Evolutionary conservation across 331 rosid genomes (phyloP).

Genomic region (Acacia pycnantha): DNA sequence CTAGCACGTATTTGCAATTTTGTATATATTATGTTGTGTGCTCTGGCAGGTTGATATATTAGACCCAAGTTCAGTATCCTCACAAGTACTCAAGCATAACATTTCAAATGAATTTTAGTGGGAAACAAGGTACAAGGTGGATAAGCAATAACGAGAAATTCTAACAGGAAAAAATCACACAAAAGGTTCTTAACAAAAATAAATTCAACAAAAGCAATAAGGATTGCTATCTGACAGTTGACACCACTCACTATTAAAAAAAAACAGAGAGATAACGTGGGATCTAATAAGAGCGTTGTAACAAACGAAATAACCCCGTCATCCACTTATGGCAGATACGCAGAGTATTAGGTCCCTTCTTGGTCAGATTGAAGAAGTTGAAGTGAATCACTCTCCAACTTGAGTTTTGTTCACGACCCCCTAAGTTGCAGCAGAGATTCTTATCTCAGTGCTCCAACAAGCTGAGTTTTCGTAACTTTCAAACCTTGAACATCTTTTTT

Average conservation of each 20-base stretch:
- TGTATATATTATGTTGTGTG: not conserved
- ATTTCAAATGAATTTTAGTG: not conserved
- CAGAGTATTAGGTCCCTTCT: not conserved
- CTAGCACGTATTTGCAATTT: too few species aligned
- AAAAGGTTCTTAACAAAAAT: not conserved
- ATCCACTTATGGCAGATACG: not conserved
- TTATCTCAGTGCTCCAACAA: not conserved
- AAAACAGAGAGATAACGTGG: too few species aligned
- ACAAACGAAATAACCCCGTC: not conserved
- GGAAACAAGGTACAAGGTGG: not conserved
- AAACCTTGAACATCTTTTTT: too few species aligned
- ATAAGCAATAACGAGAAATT: not conserved
- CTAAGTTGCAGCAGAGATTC: not conserved
- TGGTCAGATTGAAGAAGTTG: not conserved
- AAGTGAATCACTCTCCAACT: not conserved
- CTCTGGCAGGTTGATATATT: not conserved
- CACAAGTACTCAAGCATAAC: not conserved
- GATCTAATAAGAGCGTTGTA: too few species aligned
- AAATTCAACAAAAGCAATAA: not conserved
- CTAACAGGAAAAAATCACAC: not conserved
- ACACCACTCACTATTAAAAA: not conserved
- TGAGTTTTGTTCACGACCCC: not conserved
- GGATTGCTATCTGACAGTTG: not conserved
- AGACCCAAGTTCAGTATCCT: not conserved
- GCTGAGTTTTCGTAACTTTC: not conserved